Base-by-base conservation (phyloP, 306 rosid genomes). In the Lathyrus tuberosus region DNA sequence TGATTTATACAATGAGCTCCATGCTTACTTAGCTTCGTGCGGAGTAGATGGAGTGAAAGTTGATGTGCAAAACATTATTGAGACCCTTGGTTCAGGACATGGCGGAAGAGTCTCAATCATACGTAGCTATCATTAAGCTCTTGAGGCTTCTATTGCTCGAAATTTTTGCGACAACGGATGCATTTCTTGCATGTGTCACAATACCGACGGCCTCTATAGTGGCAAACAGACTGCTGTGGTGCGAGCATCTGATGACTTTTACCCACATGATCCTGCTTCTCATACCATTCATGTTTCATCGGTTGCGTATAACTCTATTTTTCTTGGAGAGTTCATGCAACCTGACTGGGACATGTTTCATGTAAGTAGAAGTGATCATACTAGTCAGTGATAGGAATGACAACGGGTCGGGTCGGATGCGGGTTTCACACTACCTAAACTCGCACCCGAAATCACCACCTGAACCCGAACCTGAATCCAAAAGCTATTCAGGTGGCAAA, bases 271-370 rank as follows among this genome's bases (percentile, higher is more conserved):
- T 73, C 99, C 99, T n/a, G 95, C 97, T 75, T 95, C 97, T 9
- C 97, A 95, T 71, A 95, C 97, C 37, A 86, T 95, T 70, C 99
- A 89, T 76, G 85, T 95, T 67, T 88, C 99, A 4, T 91, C 99
- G 30, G 97, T 94, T 44, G 96, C 95, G 0, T 94, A 88, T 78
- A 94, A 94, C 79, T 83, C 96, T 2, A 86, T 94, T 53, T 94
- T 94, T 81, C 97, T 94, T 7, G 96, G 99, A 44, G 99, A 94
- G 72, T 88, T 94, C 67, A 89, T 94, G 99, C 97, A 88, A 48
- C 95, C 99, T 31, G 99, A 94, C 42, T 94, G 99, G 96, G 99
- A 94, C 74, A 94, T 94, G n/a, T n/a, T n/a, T n/a, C n/a, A n/a
- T n/a, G n/a, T n/a, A n/a, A n/a, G n/a, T n/a, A n/a, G n/a, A n/a